phyloP scores from a whole-genome alignment of 306 rosid genomes.

The Senna tora region DNA sequence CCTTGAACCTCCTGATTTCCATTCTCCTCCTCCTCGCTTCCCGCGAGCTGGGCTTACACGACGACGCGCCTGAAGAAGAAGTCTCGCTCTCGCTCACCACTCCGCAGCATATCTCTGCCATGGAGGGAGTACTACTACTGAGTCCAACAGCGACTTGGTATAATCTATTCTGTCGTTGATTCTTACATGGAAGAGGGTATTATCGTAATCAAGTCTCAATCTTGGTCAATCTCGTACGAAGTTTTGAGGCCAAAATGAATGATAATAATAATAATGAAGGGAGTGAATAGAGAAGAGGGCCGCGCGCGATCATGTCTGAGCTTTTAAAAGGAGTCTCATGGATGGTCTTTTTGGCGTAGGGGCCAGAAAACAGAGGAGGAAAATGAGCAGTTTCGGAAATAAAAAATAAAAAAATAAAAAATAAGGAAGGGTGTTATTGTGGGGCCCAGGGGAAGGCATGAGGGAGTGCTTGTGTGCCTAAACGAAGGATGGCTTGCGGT shows the following conservation, averaged over 20 bases:
- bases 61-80: constrained; percentile 1
- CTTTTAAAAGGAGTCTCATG: constrained; percentile 23
- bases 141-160: no score
- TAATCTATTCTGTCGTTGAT: not conserved
- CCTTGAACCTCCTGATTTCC: constrained; percentile 55
- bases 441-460: constrained; percentile 9
- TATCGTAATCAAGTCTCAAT: no score
- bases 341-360: constrained; percentile 17
- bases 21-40: constrained; percentile 61
- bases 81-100: constrained; percentile 40
- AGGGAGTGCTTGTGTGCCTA: not conserved
- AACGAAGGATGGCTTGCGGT: not conserved
- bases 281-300: not conserved
- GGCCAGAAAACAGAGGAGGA: not conserved
- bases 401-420: no score
- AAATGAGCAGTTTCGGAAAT: no score
- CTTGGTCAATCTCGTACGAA: not conserved
- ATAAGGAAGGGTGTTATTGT: no score
- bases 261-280: not conserved
- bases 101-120: constrained; percentile 56
- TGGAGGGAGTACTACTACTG: not conserved
- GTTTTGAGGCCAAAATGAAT: not conserved
- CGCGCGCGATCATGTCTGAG: constrained; percentile 17
- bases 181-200: not conserved
- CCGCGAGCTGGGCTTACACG: constrained; percentile 40